A percentile compares a stretch with the other conserved stretches of the same genome.
Evolutionary conservation across 306 rosid genomes (phyloP).

Genomic region (Mimosa bimucronata): DNA sequence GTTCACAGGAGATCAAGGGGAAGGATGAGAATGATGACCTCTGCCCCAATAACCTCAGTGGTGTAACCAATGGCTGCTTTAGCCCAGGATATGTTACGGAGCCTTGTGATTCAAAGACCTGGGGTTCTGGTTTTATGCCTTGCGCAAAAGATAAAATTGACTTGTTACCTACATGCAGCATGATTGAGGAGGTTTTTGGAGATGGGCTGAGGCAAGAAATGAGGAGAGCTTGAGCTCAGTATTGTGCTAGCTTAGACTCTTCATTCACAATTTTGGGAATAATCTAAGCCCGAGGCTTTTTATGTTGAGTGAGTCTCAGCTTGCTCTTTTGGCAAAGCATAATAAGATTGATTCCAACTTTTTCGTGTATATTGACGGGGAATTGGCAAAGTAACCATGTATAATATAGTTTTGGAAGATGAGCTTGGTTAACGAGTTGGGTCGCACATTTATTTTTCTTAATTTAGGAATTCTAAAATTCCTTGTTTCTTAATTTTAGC

Average conservation of each 20-base stretch:
- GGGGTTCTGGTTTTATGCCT: slow-evolving; percentile 70
- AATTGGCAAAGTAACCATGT: slow-evolving; percentile 50
- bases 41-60: slow-evolving; percentile 52
- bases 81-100: slow-evolving; percentile 67
- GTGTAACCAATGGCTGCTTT: slow-evolving; percentile 48
- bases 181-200: slow-evolving; percentile 91
- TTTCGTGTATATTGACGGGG: slow-evolving; percentile 52
- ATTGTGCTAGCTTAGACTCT: slow-evolving; percentile 26
- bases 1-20: slow-evolving; percentile 42
- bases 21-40: slow-evolving; percentile 55
- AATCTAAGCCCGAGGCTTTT: slow-evolving; percentile 32
- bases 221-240: slow-evolving; percentile 61
- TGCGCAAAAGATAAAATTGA: slow-evolving; percentile 64
- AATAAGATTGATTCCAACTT: slow-evolving; percentile 37
- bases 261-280: slow-evolving; percentile 35
- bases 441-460: slow-evolving; percentile 29
- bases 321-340: slow-evolving; percentile 23
- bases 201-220: slow-evolving; percentile 63
- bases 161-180: slow-evolving; percentile 78
- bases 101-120: slow-evolving; percentile 66
- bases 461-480: slow-evolving; percentile 40
- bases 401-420: slow-evolving; percentile 62
- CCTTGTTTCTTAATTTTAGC: slow-evolving; percentile 42
- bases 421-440: slow-evolving; percentile 38
- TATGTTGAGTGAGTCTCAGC: slow-evolving; percentile 38